These are phyloP conservation scores for Diospyros kaki DNA, from an alignment of 148 eudicot species.

Conservation along the genomic window DNA sequence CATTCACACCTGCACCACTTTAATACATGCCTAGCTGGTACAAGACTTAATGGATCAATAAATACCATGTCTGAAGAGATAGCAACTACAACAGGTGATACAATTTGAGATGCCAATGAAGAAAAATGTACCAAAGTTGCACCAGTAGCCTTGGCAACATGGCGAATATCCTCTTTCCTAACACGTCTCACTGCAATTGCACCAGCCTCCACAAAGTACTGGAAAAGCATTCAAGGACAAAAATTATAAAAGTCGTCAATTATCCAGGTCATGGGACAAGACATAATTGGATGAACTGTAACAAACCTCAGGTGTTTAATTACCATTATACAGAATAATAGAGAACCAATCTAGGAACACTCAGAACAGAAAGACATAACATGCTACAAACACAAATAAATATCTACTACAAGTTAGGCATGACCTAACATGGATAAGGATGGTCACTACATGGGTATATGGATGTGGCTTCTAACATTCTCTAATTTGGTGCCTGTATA, in stretches of 20 bases:
- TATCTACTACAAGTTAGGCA: background rate
- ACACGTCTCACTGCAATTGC: conserved; percentile 98
- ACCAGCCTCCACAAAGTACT: conserved; percentile 98
- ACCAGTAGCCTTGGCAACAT: conserved; percentile 98
- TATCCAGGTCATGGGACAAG: background rate
- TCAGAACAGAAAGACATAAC: background rate
- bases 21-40: background rate
- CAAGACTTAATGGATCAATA: background rate
- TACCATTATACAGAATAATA: background rate
- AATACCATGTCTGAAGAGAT: background rate
- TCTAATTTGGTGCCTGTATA: too few species aligned
- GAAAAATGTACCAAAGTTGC: conserved; percentile 69
- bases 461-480: background rate
- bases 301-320: background rate
- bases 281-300: background rate
- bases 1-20: background rate
- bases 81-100: background rate
- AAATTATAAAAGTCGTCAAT: background rate
- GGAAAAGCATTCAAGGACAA: conserved; percentile 12
- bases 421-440: background rate
- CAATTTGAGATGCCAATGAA: background rate
- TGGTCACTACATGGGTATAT: background rate
- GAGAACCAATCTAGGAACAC: conserved; percentile 2
- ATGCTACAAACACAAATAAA: background rate
- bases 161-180: conserved; percentile 87